Percentiles rank a stretch among this genome's conserved stretches.
Conservation (phyloP, 805 yeast species). For the Metschnikowia santaceciliae region DNA sequence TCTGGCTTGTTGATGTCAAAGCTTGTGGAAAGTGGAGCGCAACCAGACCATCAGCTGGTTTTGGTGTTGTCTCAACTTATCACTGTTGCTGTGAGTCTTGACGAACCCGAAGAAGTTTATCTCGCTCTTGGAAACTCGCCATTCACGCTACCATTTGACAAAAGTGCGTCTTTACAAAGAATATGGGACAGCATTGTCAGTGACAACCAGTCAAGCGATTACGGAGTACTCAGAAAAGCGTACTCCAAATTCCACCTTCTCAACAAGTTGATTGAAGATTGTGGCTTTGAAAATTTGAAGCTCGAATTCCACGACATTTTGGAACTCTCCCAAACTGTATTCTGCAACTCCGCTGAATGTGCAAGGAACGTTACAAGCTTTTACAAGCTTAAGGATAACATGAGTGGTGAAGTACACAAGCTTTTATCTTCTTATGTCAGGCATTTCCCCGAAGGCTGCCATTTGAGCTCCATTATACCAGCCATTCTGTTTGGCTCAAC, state of each 20-base stretch:
- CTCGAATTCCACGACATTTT: slow-evolving; percentile 16
- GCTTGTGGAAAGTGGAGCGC: slow-evolving; percentile 14
- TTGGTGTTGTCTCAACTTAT: background rate
- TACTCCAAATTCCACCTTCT: slow-evolving; percentile 26
- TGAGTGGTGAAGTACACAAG: slow-evolving; percentile 29
- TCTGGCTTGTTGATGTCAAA: slow-evolving; percentile 13
- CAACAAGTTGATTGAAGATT: slow-evolving; percentile 19
- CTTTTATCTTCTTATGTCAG: slow-evolving; percentile 11
- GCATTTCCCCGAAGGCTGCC: slow-evolving; percentile 4
- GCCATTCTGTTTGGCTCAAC: slow-evolving; percentile 19
- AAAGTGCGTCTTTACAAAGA: background rate
- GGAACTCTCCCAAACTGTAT: slow-evolving; percentile 16
- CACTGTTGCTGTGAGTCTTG: background rate
- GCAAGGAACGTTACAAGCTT: slow-evolving; percentile 28
- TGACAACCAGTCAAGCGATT: slow-evolving; percentile 21
- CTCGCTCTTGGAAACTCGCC: background rate
- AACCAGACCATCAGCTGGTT: background rate
- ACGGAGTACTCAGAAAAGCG: slow-evolving; percentile 16
- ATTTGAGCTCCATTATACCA: slow-evolving; percentile 2
- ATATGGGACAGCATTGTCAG: slow-evolving; percentile 6
- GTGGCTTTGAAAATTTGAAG: slow-evolving; percentile 1
- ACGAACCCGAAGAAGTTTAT: background rate
- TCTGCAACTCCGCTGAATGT: slow-evolving; percentile 19
- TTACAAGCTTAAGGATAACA: slow-evolving; percentile 43
- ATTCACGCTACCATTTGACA: background rate